Base-by-base conservation (phyloP, 805 yeast species). In the Ascoidea tarda region DNA sequence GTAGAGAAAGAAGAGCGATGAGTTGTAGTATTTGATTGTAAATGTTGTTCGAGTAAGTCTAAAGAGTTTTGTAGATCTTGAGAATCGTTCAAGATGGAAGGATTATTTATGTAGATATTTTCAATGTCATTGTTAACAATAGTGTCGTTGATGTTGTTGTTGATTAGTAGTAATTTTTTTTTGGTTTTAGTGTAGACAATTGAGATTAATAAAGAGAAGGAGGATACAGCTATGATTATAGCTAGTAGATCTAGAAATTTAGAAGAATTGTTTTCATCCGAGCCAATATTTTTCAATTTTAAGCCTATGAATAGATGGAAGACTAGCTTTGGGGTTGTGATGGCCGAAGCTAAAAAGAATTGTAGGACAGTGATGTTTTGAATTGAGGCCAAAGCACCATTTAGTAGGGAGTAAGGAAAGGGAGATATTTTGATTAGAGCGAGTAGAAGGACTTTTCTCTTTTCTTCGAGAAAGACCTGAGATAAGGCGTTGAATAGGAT, bases 381-480 rank as follows among this genome's bases (percentile, higher is more conserved):
- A 12, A 91, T 77, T 1, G 95, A 83, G 6, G 96, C 93, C 58
- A 93, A 72, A 0, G 96, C 97, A 4, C 96, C 97, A 61, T 91
- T 91, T 0, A 93, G 83, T 38, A 91, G 69, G 2, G 96, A 88
- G 63, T 89, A 93, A 0, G 98, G 98, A 60, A 91, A 75, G 0
- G 99, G 99, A 59, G 96, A 88, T 53, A 91, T 66, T 52, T 97
- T 72, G 33, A 91, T 75, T 62, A 91, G 70, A 51, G 84, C 77
- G 51, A 91, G 66, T 31, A 93, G 66, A 57, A 81, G 64, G 53
- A 89, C 75, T 54, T 81, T 77, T 58, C 84, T 82, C 52, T 78
- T 77, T 54, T 87, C 95, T 58, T 76, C 47, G 14, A 50, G 79
- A 54, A 91, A 65, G 5, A 87, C 84, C 52, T 82, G 79, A 0